These are phyloP conservation scores for Lophium mytilinum DNA, from an alignment of 495 filamentous ascomycete species.

Conservation along the genomic window DNA sequence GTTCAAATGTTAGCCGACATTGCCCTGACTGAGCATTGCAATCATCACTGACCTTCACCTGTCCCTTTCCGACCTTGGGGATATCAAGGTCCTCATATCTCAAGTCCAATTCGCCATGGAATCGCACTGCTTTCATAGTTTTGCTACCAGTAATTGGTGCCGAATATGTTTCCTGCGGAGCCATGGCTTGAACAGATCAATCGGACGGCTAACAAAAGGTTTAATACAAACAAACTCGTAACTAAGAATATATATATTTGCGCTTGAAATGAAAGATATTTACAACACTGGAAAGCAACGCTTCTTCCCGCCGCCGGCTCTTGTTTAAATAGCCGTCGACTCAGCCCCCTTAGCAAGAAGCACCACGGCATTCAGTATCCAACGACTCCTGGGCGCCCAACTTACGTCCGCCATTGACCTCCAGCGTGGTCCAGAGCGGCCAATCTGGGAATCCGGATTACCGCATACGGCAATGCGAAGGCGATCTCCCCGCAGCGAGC, in stretches of 20 bases:
- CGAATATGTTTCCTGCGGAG: constrained; percentile 16
- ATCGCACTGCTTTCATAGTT: constrained; percentile 35
- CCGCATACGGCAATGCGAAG: constrained; percentile 8
- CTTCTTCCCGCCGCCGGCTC: too few relatives aligned
- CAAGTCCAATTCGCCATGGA: constrained; percentile 34
- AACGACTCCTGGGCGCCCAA: too few relatives aligned
- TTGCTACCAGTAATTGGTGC: constrained; percentile 13
- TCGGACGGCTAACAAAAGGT: too few relatives aligned
- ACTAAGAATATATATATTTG: background rate
- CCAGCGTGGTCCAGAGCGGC: background rate
- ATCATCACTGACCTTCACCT: constrained; percentile 27
- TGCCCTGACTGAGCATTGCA: background rate
- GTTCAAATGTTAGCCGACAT: background rate
- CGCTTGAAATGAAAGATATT: too few relatives aligned
- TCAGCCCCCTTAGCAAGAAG: too few relatives aligned
- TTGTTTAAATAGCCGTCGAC: too few relatives aligned
- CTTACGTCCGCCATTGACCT: too few relatives aligned
- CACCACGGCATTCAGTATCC: too few relatives aligned
- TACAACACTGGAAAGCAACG: too few relatives aligned
- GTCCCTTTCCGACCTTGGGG: constrained; percentile 28
- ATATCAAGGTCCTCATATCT: constrained; percentile 33
- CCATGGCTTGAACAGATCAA: constrained; percentile 5
- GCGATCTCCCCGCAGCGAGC: constrained; percentile 15
- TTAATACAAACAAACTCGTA: too few relatives aligned
- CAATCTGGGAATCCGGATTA: constrained; percentile 5